Conservation (phyloP, 2,329 filamentous ascomycete species). For the Nakataea oryzae region DNA sequence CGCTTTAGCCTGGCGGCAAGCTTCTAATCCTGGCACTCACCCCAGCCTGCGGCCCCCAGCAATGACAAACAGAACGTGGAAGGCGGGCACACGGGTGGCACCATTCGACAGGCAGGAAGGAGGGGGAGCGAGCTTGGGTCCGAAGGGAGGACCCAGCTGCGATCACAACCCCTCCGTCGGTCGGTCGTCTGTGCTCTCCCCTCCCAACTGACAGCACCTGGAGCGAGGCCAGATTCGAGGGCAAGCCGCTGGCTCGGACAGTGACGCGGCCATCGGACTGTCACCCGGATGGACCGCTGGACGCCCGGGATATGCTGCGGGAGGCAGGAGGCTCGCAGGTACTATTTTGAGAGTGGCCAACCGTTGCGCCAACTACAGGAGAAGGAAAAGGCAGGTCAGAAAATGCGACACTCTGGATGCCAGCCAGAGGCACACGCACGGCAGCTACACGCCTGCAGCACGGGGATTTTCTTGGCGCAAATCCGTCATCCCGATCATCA, state of each 20-base stretch:
- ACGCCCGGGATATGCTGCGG: too few relatives aligned
- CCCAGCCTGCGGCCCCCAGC: neutral
- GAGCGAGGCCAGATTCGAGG: neutral
- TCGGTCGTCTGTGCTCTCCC: too few relatives aligned
- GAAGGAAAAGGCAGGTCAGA: too few relatives aligned
- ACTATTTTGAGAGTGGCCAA: too few relatives aligned
- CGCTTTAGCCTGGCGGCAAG: neutral
- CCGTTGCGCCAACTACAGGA: too few relatives aligned
- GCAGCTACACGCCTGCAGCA: too few relatives aligned
- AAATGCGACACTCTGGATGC: too few relatives aligned
- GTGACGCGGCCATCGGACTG: neutral
- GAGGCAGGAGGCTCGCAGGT: too few relatives aligned
- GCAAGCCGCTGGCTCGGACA: neutral
- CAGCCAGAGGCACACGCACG: too few relatives aligned
- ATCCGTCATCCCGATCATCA: neutral
- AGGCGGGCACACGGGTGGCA: neutral
- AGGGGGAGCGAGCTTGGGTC: neutral
- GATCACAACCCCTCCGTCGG: neutral
- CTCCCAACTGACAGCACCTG: neutral
- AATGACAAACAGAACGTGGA: neutral
- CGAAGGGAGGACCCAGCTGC: too few relatives aligned
- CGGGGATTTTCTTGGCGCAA: neutral
- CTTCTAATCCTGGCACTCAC: neutral
- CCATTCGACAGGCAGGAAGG: neutral
- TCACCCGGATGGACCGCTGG: neutral